Evolutionary conservation across 768 basidiomycete genomes (phyloP).

Genomic region (Termitomyces sp.): DNA sequence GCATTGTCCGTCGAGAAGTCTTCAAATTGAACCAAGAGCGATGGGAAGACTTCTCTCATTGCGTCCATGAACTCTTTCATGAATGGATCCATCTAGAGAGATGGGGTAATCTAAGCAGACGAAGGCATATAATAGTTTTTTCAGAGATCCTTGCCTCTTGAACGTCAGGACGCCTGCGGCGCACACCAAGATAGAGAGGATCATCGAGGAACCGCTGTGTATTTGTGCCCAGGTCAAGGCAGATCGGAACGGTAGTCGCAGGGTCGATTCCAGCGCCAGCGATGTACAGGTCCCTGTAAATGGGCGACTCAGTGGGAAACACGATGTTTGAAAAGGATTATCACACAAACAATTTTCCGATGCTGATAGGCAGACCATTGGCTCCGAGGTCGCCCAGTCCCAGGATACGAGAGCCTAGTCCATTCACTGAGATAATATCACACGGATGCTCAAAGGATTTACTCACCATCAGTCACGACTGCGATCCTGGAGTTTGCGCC

Average conservation of each 20-base stretch:
- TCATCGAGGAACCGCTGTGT: slow-evolving; percentile 61
- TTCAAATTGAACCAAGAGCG: slow-evolving; percentile 68
- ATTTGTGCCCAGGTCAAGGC: slow-evolving; percentile 75
- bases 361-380: slow-evolving; percentile 54
- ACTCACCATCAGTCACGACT: slow-evolving; percentile 70
- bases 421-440: background rate
- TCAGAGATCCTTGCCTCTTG: slow-evolving; percentile 29
- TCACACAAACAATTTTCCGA: slow-evolving; percentile 61
- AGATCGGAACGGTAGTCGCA: slow-evolving; percentile 54
- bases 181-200: slow-evolving; percentile 71
- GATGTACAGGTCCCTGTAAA: slow-evolving; percentile 57
- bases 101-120: background rate
- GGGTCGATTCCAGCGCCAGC: slow-evolving; percentile 66
- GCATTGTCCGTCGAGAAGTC: slow-evolving; percentile 80
- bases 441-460: slow-evolving; percentile 15
- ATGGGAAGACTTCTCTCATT: slow-evolving; percentile 59
- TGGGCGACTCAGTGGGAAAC: background rate
- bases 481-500: slow-evolving; percentile 50
- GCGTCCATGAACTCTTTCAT: slow-evolving; percentile 76
- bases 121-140: background rate
- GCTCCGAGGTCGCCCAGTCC: slow-evolving; percentile 54
- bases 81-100: slow-evolving; percentile 60
- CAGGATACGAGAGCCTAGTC: slow-evolving; percentile 60
- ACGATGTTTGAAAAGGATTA: background rate
- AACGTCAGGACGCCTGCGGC: slow-evolving; percentile 43